Evolutionary conservation across 257 asterid species (phyloP).

Genomic region (Solanum arcanum): DNA sequence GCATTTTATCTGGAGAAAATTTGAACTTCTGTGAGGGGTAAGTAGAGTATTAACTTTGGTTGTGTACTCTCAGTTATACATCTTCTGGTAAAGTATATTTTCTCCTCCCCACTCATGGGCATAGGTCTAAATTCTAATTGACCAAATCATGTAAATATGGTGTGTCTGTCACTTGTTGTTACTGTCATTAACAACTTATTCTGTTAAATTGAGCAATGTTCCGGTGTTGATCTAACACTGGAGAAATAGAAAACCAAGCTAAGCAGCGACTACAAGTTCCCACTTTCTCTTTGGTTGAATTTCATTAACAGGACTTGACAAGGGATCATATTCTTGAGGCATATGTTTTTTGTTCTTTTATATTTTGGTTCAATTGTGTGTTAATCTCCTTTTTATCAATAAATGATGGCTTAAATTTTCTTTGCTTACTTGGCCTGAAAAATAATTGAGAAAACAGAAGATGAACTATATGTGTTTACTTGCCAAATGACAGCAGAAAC

Average conservation of each 20-base stretch:
- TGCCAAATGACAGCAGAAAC: background rate
- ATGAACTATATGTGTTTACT: background rate
- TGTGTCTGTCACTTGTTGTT: background rate
- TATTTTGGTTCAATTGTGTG: background rate
- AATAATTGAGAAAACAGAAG: background rate
- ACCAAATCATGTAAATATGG: background rate
- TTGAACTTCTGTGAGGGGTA: background rate
- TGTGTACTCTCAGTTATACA: background rate
- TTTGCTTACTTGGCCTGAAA: background rate
- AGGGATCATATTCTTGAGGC: background rate
- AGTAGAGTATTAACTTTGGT: background rate
- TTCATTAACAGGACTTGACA: background rate
- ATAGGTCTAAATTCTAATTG: background rate
- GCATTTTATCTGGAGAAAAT: background rate
- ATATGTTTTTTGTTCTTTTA: background rate
- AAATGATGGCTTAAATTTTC: background rate
- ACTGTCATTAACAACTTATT: background rate
- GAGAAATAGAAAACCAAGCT: background rate
- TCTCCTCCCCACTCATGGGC: background rate
- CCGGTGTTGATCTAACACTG: background rate
- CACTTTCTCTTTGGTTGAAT: background rate
- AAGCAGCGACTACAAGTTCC: background rate
- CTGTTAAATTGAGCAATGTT: background rate
- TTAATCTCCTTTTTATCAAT: background rate
- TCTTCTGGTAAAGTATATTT: background rate